Evolutionary conservation across 2,329 filamentous ascomycete genomes (phyloP).

Genomic region (Metarhizium anisopliae): DNA sequence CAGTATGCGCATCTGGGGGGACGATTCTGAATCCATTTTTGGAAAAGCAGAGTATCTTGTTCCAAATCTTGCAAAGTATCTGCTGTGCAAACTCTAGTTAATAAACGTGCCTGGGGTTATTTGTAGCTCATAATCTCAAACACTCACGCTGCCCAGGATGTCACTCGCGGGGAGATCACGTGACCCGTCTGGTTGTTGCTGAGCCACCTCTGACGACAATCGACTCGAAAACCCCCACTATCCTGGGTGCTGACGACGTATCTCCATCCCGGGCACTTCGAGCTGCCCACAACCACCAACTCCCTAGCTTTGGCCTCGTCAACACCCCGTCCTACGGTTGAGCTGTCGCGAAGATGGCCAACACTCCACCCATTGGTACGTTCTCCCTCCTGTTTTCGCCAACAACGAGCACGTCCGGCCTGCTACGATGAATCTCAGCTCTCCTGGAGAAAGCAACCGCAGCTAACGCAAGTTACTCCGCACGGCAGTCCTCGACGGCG

Average conservation of each 20-base stretch:
- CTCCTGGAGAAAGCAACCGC: slow-evolving; percentile 6
- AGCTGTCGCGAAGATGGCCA: slow-evolving; percentile 35
- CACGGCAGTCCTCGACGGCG: slow-evolving; percentile 86
- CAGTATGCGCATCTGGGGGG: slow-evolving; percentile 37
- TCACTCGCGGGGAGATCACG: slow-evolving; percentile 18
- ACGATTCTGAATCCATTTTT: neutral
- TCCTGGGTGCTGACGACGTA: slow-evolving; percentile 8
- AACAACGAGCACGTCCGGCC: slow-evolving; percentile 9
- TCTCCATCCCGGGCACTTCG: neutral
- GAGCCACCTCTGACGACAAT: slow-evolving; percentile 28
- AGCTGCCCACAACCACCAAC: slow-evolving; percentile 5
- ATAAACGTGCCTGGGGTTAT: no score
- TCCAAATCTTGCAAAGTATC: no score
- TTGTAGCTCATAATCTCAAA: no score
- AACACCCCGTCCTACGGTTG: slow-evolving; percentile 1
- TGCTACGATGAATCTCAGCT: neutral
- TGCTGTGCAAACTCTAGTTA: no score
- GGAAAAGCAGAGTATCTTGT: neutral
- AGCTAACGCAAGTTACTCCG: slow-evolving; percentile 2
- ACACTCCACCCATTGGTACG: slow-evolving; percentile 46
- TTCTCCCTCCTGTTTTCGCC: slow-evolving; percentile 13
- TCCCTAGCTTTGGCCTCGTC: neutral
- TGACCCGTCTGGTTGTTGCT: slow-evolving; percentile 17
- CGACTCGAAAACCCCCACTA: slow-evolving; percentile 23
- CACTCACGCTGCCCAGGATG: no score